Base-by-base conservation (phyloP, 2,329 filamentous ascomycete species). In the Pyrenophora seminiperda region DNA sequence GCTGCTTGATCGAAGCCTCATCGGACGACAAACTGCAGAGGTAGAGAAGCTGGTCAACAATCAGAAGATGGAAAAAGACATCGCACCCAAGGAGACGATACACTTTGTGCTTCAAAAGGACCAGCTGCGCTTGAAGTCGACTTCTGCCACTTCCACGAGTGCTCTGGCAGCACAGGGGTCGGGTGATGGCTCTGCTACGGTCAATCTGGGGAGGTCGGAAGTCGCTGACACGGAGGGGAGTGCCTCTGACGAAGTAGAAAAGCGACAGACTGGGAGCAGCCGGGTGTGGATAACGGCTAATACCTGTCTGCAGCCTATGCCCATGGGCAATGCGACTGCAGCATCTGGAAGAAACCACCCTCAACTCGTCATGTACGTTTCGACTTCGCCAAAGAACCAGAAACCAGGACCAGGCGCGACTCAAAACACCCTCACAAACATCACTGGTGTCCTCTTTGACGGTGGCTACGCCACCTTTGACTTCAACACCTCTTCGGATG, bases 241-340 rank as follows among this genome's bases (percentile, higher is more conserved):
- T 1, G 19, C 11, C 11, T 22, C 2, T 2, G 49, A 48, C 5
- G 47, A 44, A 24, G 6, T 65, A 45, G 47, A 50, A 19, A 67
- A 62, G 39, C 61, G 67, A 18, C 69, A 72, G 33, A 44, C 62
- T 22, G 64, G 67, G 3, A 14, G 19, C 18, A 67, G 73, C 18
- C 72, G 73, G 13, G 77, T 97, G 3, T 97, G 88, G 71, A 81
- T 99, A 45, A 91, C 91, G 2, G 85, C 91, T 34, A 97, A 91
- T 59, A 92, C 90, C 1, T 99, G 94, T 72, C 73, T 83, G 19
- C 91, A 95, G 63, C 94, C 93, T 10, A 69, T 74, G 15, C 77
- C 80, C 32, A 82, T 81, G 32, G 76, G 74, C 7, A 76, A 76
- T 2, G 75, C 77, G 18, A 77, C 75, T 42, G 71, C 74, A 9